Percentiles rank a stretch among this genome's conserved stretches.
phyloP scores from a whole-genome alignment of 257 asterid species.

The Leonotis leonurus region DNA sequence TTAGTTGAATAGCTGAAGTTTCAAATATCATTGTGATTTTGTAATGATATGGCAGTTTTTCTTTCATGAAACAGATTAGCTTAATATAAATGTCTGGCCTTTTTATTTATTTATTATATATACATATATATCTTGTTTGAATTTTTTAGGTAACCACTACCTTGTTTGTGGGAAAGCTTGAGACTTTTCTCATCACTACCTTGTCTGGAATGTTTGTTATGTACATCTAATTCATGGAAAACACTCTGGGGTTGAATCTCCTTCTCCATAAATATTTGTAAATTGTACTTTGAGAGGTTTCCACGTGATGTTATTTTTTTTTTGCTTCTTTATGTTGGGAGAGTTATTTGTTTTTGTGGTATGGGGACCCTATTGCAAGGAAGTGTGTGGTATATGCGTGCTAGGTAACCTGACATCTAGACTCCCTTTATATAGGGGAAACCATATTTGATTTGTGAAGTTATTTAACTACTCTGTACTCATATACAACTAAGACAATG shows the following conservation, averaged over 20 bases:
- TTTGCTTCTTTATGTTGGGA: neutral
- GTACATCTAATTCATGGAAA: neutral
- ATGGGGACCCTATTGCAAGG: neutral
- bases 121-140: too few relatives aligned
- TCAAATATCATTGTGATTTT: neutral
- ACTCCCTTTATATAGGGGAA: neutral
- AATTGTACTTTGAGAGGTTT: conserved; percentile 6
- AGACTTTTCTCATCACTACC: neutral
- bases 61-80: neutral
- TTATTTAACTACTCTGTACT: too few relatives aligned
- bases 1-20: too few relatives aligned
- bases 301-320: too few relatives aligned
- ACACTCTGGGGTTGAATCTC: neutral
- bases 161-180: neutral
- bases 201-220: neutral
- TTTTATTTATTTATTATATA: too few relatives aligned
- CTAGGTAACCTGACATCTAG: neutral
- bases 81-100: neutral
- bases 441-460: neutral
- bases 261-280: too few relatives aligned
- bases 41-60: neutral
- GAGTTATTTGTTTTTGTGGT: neutral
- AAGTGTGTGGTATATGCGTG: neutral
- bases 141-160: neutral
- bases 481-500: neutral